phyloP scores from a whole-genome alignment of 306 rosid genomes.

The Trifolium subterraneum region DNA sequence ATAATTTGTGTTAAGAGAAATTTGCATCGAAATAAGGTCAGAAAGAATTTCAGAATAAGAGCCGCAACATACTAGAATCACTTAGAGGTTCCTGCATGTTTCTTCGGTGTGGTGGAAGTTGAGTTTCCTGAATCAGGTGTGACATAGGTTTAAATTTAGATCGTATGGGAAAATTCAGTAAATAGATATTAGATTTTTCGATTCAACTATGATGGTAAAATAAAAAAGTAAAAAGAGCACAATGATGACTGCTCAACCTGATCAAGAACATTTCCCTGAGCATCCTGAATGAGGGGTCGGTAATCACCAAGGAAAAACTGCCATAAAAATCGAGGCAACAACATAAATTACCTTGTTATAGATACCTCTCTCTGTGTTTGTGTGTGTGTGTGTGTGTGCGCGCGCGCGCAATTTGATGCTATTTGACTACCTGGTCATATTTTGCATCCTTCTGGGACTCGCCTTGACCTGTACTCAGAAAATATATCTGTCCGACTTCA shows the following conservation, averaged over 20 bases:
- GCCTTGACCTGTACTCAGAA: slow-evolving; percentile 87
- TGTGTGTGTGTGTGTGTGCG: background rate
- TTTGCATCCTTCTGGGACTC: slow-evolving; percentile 86
- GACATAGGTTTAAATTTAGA: slow-evolving; percentile 32
- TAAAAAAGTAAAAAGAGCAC: slow-evolving; percentile 34
- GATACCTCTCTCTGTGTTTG: background rate
- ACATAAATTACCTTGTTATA: slow-evolving; percentile 38
- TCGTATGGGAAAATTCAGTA: slow-evolving; percentile 12
- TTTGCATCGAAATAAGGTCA: slow-evolving; percentile 9
- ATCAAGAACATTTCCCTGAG: slow-evolving; percentile 76
- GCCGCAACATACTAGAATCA: slow-evolving; percentile 71
- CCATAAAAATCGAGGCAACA: slow-evolving; percentile 39
- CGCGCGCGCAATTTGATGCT: slow-evolving; percentile 6
- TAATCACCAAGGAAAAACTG: slow-evolving; percentile 95
- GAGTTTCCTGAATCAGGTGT: slow-evolving; percentile 70
- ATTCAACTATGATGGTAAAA: slow-evolving; percentile 32
- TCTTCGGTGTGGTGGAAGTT: slow-evolving; percentile 69
- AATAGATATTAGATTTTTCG: background rate
- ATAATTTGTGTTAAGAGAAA: slow-evolving; percentile 42
- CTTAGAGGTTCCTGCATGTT: slow-evolving; percentile 88
- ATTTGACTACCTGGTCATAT: slow-evolving; percentile 79
- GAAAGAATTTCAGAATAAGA: slow-evolving; percentile 36
- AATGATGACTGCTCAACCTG: slow-evolving; percentile 57
- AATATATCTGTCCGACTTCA: slow-evolving; percentile 90
- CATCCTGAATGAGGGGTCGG: slow-evolving; percentile 77